These are phyloP conservation scores for Voacanga thouarsii DNA, from an alignment of 257 asterid genomes.

Conservation along the genomic window DNA sequence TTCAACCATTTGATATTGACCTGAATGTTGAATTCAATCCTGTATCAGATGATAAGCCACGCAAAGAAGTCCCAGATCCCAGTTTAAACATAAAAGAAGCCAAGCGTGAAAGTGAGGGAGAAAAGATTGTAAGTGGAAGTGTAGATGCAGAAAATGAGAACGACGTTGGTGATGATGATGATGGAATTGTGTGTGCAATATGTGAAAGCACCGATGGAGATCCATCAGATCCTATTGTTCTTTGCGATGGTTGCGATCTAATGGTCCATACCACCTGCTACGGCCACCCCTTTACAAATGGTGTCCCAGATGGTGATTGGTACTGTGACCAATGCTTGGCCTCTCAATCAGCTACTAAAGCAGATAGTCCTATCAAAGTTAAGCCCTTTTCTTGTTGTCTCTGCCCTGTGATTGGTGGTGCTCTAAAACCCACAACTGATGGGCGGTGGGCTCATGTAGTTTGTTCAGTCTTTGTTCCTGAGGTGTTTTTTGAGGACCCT, in stretches of 20 bases:
- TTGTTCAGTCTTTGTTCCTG: conserved; percentile 77
- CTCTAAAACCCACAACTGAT: conserved; percentile 66
- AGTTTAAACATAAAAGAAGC: no score
- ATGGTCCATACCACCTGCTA: conserved; percentile 86
- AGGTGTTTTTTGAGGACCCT: conserved; percentile 62
- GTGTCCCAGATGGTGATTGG: conserved; percentile 89
- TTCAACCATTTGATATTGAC: conserved; percentile 59
- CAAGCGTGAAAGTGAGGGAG: background rate
- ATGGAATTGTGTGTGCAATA: conserved; percentile 68
- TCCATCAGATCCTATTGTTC: conserved; percentile 75
- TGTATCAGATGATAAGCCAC: background rate
- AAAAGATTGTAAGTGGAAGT: background rate
- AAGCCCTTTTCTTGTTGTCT: conserved; percentile 50
- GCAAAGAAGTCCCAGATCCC: conserved; percentile 1
- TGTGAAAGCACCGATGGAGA: conserved; percentile 88
- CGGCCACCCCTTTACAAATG: conserved; percentile 61
- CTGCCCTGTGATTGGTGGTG: conserved; percentile 64
- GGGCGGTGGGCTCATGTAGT: conserved; percentile 85
- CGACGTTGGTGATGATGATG: conserved; percentile 33
- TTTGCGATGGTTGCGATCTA: conserved; percentile 87
- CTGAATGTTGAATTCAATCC: conserved; percentile 29
- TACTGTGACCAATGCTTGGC: conserved; percentile 61
- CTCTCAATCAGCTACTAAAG: conserved; percentile 7
- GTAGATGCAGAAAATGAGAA: conserved; percentile 3
- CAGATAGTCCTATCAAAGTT: background rate